phyloP scores from a whole-genome alignment of 441 rosid genomes.

The Adansonia madagascariensis region DNA sequence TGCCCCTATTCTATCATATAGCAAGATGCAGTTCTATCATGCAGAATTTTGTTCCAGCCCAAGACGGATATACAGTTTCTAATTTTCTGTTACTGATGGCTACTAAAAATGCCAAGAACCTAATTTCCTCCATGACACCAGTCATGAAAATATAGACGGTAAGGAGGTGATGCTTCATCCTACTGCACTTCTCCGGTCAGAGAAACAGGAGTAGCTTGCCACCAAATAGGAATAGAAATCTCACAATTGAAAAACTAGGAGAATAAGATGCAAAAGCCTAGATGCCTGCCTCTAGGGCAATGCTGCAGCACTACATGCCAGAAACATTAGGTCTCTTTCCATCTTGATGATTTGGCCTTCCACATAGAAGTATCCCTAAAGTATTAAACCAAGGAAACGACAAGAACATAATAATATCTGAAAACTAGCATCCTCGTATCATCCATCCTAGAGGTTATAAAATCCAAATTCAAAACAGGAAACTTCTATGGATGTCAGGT shows the following conservation, averaged over 20 bases:
- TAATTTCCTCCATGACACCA: background rate
- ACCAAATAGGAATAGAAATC: conserved; percentile 1
- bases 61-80: background rate
- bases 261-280: conserved; percentile 4
- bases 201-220: background rate
- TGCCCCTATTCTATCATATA: background rate
- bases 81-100: background rate
- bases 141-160: background rate
- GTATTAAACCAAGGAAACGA: background rate
- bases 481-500: background rate
- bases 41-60: background rate
- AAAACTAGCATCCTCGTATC: background rate
- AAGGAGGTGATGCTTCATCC: background rate
- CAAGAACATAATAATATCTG: background rate
- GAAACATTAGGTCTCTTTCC: background rate
- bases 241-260: background rate
- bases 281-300: background rate
- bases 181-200: background rate
- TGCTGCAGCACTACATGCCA: background rate
- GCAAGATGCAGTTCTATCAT: background rate
- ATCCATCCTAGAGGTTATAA: conserved; percentile 4
- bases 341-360: background rate
- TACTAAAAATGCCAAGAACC: conserved; percentile 6
- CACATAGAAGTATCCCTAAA: background rate
- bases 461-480: background rate